Evolutionary conservation across 108 stramenopile genomes (phyloP), one percentile per base, ranked within the genome.

Genomic region (Thalassiosira profunda): DNA sequence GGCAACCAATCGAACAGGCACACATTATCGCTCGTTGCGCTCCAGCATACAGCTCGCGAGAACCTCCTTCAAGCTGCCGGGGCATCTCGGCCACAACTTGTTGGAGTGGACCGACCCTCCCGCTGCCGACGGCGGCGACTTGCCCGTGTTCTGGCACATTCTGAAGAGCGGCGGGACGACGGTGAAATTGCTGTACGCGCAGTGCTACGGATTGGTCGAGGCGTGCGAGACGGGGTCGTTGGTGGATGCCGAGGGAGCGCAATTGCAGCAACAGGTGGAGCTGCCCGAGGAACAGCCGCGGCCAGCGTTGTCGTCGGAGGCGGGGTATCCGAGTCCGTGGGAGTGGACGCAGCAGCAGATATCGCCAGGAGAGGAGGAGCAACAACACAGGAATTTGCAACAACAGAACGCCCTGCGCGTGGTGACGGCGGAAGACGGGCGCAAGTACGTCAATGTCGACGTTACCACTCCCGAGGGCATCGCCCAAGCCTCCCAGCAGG

Each of bases 101-200:
- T 11, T 61, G 41, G 42, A 75, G n/a, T 75, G 74, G 74, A 34
- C 36, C 47, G 34, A 44, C n/a, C 51, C 33, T 3, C 47, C 23
- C 58, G 59, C n/a, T 5, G 12, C 24, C 12, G 29, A 59, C 38
- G 54, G 43, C 8, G 47, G 41, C 17, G 67, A 74, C 12, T 35
- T 45, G n/a, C 80, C 82, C 10, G 15, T 83, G 9, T 83, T 79
- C 31, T 83, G 82, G 82, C 82, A 83, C 63, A 58, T 83, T 31
- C 2, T 62, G 0, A 79, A 79, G 49, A 45, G 54, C 3, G 82
- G 82, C 10, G 82, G 82, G 1, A 83, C 73, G n/a, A 62, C 76
- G 21, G 35, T 83, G 18, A 83, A 83, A 21, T 21, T 74, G 10
- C 69, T 79, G 73, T 74, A 70, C 47, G 71, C 63, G 12, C 46